Base-by-base conservation (phyloP, 2,329 filamentous ascomycete genomes). In the Blumeria hordei region DNA sequence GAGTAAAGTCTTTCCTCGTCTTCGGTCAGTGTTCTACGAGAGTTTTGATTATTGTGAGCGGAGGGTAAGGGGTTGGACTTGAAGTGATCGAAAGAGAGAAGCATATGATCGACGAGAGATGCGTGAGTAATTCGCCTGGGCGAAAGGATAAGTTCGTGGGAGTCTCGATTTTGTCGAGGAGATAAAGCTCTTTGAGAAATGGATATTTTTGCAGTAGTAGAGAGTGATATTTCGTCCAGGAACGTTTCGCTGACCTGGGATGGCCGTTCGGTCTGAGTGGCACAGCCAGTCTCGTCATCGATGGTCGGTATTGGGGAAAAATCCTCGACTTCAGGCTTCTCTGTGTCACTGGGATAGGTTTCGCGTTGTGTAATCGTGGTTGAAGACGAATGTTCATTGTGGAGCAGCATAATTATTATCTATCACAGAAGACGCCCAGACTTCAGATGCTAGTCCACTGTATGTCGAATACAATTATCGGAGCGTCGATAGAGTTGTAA, bases 61-160 rank as follows among this genome's bases (percentile, higher is more conserved):
- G 78, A 81, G 6, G 39, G 39, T 35, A 51, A n/a, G 2, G n/a
- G 49, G 18, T 36, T 51, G 34, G 49, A 16, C 14, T 51, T 51
- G 64, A 90, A 80, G 67, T 90, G 84, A 68, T 94, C 90, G 59
- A 98, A 80, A 43, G 88, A 94, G 60, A 92, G 74, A 58, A 96
- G 79, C 83, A 98, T 92, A 68, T 95, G 94, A 68, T 92, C 84
- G 57, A 98, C 87, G 61, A 98, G 80, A 37, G 88, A 95, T 65
- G 94, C 86, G 61, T 90, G 80, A 43, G 85, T 86, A 59, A 85
- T 79, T 65, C 85, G 78, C 58, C 81, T 74, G 52, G 83, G 78
- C 53, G 81, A 81, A 62, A 94, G 74, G 56, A 85, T 88, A 58
- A 95, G 74, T 67, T 94, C 88, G 72, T 95, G 88, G 11, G 63